Base-by-base conservation (phyloP, 2,329 filamentous ascomycete genomes). In the Sporothrix dimorphospora region DNA sequence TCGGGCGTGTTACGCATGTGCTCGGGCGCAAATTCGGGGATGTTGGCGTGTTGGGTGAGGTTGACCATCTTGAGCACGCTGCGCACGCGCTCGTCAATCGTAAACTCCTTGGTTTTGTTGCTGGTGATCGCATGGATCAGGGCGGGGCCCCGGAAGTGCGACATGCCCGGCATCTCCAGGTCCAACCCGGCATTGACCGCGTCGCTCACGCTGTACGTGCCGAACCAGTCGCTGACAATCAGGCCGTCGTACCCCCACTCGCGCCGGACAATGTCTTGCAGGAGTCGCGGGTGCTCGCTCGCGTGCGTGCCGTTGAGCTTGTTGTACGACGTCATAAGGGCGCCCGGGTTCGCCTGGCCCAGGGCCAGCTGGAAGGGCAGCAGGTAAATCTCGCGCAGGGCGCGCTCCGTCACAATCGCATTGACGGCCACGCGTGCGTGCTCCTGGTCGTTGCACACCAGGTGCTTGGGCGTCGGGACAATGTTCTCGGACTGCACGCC, bases 381-480 rank as follows among this genome's bases (percentile, higher is more conserved):
- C 24, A 81, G 74, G 69, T 82, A 82, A n/a, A 82, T 79, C 72
- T 83, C 81, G 69, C 81, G 79, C 69, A 83, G 75, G 30, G 81
- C 80, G 57, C 81, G 78, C 63, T 82, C 81, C 8, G 80, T 80
- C 45, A 82, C 77, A 51, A 79, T 77, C 59, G 79, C 78, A 73
- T 81, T 76, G 19, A 80, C 78, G 7, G 78, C 77, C 73, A 80
- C 81, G 16, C 81, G 76, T 68, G 79, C 78, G 72, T 81, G 79
- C 73, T 82, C 81, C 75, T 81, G 79, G 69, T 82, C 81, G 77
- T 82, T 83, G 73, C 79, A 81, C 16, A 81, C 78, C 75, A 82
- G 82, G 73, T 83, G 81, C 76, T 83, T 83, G 59, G 81, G 79
- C 3, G 80, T 81, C n/a, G 81, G 80, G 30, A 78, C 76, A 40